A percentile compares a stretch with the other conserved stretches of the same genome.
Conservation (phyloP, 345 rosid species). For the Eucalyptus sideroxylon region DNA sequence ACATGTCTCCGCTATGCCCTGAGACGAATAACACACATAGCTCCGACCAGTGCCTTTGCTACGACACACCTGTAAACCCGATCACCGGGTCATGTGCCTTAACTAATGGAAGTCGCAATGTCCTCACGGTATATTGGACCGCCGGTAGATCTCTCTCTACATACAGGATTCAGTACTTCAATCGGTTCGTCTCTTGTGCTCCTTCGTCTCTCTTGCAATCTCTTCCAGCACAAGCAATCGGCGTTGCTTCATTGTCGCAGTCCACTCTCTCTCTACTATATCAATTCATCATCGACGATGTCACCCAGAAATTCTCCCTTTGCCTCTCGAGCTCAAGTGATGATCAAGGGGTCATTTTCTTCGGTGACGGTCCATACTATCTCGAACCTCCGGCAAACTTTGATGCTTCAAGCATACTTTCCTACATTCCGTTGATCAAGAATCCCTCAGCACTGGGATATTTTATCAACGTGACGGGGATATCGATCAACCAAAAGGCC, state of each 20-base stretch:
- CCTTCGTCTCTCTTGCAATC: background rate
- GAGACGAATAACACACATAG: background rate
- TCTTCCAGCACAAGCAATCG: background rate
- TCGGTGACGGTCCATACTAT: background rate
- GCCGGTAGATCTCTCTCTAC: background rate
- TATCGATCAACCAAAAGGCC: background rate
- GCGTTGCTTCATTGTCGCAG: background rate
- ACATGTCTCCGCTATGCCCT: background rate
- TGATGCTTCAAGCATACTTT: background rate
- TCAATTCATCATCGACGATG: background rate
- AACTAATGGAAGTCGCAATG: background rate
- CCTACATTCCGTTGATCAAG: background rate
- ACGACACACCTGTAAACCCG: background rate
- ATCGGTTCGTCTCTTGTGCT: background rate
- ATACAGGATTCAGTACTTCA: background rate
- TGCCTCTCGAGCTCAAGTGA: background rate
- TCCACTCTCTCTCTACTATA: background rate
- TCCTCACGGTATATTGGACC: background rate
- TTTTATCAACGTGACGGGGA: background rate
- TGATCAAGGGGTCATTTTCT: background rate
- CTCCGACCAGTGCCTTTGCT: background rate
- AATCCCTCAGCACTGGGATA: background rate
- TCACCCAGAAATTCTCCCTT: background rate
- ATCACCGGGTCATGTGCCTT: background rate
- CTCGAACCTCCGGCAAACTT: background rate